Base-by-base conservation (phyloP, 2,329 filamentous ascomycete species). In the Magnaporthiopsis incrustans region DNA sequence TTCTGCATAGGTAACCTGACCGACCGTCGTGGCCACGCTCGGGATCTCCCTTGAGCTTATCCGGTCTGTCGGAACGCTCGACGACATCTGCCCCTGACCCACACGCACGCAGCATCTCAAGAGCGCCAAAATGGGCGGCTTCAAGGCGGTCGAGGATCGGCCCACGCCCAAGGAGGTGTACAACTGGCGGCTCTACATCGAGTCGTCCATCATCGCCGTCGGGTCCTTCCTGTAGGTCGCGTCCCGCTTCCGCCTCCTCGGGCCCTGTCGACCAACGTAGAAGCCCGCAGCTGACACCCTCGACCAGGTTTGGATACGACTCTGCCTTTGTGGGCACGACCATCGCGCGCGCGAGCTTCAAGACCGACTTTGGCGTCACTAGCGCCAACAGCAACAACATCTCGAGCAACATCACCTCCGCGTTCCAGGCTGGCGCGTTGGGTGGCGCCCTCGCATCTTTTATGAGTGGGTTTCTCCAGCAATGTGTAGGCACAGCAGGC, bases 101-200 rank as follows among this genome's bases (percentile, higher is more conserved):
- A 53, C 44, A n/a, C 44, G 2, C 44, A 4, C 15, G 6, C 44
- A 10, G 18, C 33, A 35, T 8, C 8, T 10, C 33, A 10, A 35
- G n/a, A 18, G 44, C 44, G 44, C 10, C 18, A 53, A 53, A n/a
- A 63, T 63, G 61, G 61, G 61, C 8, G 61, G 61, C 11, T 63
- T 63, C 61, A 63, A 35, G 33, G 61, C 61, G 22, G 61, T 63
- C 32, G 82, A 84, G 70, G 82, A 85, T 70, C 76, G 82, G 67
- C 82, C 82, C 32, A 85, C 81, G 67, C 82, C 82, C 26, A 76
- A 78, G 65, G 80, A 83, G 72, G 82, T 84, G 67, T 83, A 83
- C 72, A 83, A 83, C 66, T 80, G 77, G 77, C 75, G 77, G 4
- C 71, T 83, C 27, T 84, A 84, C 68, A 73, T 72, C 7, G 77